Conservation (phyloP, 2,329 filamentous ascomycete species). For the Colletotrichum lupini region DNA sequence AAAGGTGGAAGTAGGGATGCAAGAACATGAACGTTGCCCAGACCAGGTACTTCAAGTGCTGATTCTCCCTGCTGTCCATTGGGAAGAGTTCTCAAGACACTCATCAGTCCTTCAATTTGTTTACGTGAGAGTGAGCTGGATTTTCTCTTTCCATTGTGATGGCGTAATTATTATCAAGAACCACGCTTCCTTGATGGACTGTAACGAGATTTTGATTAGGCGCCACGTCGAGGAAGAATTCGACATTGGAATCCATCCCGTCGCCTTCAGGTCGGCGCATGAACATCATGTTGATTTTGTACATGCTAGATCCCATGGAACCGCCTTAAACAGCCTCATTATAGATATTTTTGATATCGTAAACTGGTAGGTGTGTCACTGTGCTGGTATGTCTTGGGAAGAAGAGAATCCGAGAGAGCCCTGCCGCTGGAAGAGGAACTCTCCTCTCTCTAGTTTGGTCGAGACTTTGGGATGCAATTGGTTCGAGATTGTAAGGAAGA, state of each 20-base stretch:
- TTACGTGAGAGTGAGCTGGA: background rate
- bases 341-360: background rate
- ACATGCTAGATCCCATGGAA: background rate
- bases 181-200: background rate
- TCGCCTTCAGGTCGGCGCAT: background rate
- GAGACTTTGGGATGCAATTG: no score
- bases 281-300: background rate
- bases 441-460: background rate
- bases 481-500: background rate
- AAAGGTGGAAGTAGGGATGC: no score
- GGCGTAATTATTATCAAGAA: background rate
- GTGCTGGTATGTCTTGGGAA: background rate
- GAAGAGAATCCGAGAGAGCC: background rate
- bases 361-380: background rate
- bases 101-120: background rate
- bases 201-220: background rate
- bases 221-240: background rate
- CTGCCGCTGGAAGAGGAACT: background rate
- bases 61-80: background rate
- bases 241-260: background rate
- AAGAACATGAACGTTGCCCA: background rate
- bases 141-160: background rate
- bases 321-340: background rate
- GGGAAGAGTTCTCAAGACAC: background rate
- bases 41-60: background rate